Evolutionary conservation across 23 red algal genomes (phyloP).

Genomic region (Gracilaria gracilis): DNA sequence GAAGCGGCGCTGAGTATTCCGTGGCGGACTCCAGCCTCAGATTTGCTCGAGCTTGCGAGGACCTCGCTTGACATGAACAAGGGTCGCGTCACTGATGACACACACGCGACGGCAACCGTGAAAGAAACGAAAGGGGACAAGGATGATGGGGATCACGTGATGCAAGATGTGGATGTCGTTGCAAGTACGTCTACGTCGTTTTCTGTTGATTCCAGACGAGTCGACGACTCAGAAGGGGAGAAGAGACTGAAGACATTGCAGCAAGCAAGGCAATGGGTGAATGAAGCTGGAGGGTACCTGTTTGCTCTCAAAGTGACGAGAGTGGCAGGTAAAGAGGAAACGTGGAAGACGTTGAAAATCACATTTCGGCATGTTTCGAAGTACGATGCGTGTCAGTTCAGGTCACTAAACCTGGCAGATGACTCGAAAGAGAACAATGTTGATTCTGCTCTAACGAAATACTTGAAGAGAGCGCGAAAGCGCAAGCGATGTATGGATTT

Average conservation of each 20-base stretch:
- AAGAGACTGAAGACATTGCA: constrained; percentile 1
- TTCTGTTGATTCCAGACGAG: neutral
- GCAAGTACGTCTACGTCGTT: neutral
- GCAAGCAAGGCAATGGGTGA: constrained; percentile 9
- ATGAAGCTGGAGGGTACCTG: constrained; percentile 1
- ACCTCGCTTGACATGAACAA: neutral
- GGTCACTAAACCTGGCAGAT: constrained; percentile 6
- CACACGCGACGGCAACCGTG: neutral
- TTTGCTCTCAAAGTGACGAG: constrained; percentile 11
- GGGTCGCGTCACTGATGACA: neutral
- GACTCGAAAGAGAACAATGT: constrained; percentile 20
- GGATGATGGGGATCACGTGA: constrained; percentile 1
- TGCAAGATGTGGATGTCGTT: neutral
- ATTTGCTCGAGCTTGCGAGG: constrained; percentile 15
- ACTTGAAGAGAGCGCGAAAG: constrained; percentile 32
- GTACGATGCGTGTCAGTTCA: constrained; percentile 26
- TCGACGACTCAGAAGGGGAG: neutral
- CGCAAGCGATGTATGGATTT: constrained; percentile 10
- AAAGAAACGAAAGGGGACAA: neutral
- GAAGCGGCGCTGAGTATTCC: constrained; percentile 28
- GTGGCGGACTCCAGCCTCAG: neutral
- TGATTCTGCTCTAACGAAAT: neutral
- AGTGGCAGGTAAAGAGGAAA: neutral
- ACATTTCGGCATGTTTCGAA: constrained; percentile 34
- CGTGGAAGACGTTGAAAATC: neutral